Percentiles rank a stretch among this genome's conserved stretches.
phyloP scores from a whole-genome alignment of 768 basidiomycete species.

The Pleurotus eryngii region DNA sequence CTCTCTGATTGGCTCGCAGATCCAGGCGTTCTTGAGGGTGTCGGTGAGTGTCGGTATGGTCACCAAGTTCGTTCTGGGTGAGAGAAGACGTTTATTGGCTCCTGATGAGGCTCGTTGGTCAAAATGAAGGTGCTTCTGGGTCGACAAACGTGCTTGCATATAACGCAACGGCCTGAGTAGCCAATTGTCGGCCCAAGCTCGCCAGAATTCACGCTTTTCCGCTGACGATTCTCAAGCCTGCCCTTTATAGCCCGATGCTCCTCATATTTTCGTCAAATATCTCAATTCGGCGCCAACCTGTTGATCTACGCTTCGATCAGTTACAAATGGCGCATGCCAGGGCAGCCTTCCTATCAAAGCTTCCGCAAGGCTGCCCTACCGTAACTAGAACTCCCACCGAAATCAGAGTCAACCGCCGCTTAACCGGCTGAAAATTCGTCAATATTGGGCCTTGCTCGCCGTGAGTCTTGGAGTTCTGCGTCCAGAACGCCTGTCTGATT shows the following conservation, averaged over 20 bases:
- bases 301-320: slow-evolving; percentile 2
- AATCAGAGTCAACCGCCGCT: not conserved
- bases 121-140: not conserved
- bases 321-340: not conserved
- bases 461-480: not conserved
- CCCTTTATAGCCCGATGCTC: slow-evolving; percentile 6
- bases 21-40: slow-evolving; percentile 28
- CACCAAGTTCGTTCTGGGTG: slow-evolving; percentile 7
- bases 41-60: slow-evolving; percentile 7
- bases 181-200: slow-evolving; percentile 3
- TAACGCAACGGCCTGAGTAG: not conserved
- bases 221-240: not conserved
- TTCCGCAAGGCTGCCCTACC: not conserved
- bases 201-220: slow-evolving; percentile 1
- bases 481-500: not conserved
- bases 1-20: slow-evolving; percentile 49
- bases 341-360: not conserved
- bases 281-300: not conserved
- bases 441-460: not conserved
- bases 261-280: not conserved
- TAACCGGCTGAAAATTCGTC: not conserved
- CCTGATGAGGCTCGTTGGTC: slow-evolving; percentile 5
- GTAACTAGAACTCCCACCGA: not conserved
- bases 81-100: slow-evolving; percentile 6
- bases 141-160: slow-evolving; percentile 42